phyloP scores from a whole-genome alignment of 1,284 basidiomycete species.

The Austropuccinia psidii region DNA sequence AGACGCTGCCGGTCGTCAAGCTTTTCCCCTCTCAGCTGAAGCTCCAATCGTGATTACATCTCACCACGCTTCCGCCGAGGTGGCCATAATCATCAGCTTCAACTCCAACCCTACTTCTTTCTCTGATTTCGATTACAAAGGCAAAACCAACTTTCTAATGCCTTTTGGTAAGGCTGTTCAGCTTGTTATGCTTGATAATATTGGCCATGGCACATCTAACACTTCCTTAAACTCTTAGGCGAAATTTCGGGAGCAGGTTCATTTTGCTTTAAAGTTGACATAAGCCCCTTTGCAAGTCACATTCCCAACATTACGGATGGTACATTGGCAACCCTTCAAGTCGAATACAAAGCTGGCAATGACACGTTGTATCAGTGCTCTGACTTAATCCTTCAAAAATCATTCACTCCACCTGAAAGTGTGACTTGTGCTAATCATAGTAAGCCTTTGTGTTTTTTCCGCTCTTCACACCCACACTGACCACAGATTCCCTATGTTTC shows the following conservation, averaged over 20 bases:
- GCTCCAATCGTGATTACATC: constrained; percentile 55
- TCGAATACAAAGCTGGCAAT: constrained; percentile 31
- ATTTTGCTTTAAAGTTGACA: constrained; percentile 39
- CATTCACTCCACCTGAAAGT: no score
- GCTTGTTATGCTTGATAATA: no score
- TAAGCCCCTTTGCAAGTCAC: constrained; percentile 24
- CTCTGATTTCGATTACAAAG: constrained; percentile 55
- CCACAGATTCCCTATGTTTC: no score
- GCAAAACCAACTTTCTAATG: constrained; percentile 38
- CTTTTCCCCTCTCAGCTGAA: constrained; percentile 58
- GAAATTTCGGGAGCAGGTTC: no score
- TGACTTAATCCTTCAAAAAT: constrained; percentile 65
- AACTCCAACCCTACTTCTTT: constrained; percentile 56
- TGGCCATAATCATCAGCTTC: constrained; percentile 57
- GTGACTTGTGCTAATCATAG: no score
- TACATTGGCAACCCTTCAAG: not conserved
- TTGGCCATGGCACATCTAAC: no score
- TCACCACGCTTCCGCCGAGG: constrained; percentile 56
- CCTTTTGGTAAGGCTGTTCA: not conserved
- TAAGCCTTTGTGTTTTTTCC: no score
- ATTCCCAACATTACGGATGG: constrained; percentile 5
- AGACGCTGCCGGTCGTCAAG: constrained; percentile 53
- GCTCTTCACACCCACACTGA: no score
- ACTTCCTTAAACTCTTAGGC: no score
- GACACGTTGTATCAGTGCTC: constrained; percentile 54